Evolutionary conservation across 78 protist species (phyloP).

Genomic region (Tieghemostelium lacteum): DNA sequence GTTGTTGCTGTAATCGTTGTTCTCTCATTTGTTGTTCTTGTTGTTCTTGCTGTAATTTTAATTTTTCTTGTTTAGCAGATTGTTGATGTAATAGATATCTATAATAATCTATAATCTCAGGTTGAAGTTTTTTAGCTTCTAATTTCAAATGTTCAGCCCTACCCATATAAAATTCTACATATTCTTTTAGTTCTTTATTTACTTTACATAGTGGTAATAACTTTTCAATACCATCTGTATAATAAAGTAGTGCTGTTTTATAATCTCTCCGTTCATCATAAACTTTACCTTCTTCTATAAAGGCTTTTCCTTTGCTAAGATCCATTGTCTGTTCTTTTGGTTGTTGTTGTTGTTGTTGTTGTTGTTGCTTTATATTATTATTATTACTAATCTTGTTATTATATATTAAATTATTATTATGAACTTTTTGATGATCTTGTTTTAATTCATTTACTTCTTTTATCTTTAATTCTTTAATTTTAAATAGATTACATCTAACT

Average conservation of each 20-base stretch:
- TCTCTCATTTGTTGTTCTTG: background rate
- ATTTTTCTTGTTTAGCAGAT: background rate
- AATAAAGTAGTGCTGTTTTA: slow-evolving; percentile 1
- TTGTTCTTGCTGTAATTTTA: background rate
- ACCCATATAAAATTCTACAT: slow-evolving; percentile 23
- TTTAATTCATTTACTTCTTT: no score
- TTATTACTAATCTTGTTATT: no score
- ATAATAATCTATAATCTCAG: background rate
- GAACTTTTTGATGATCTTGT: no score
- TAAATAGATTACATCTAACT: no score
- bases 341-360: background rate
- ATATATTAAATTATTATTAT: no score
- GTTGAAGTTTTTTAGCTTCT: background rate
- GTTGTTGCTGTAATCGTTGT: background rate
- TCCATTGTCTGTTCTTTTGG: background rate
- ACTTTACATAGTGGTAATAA: slow-evolving; percentile 16
- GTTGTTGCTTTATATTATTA: no score
- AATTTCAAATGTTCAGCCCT: slow-evolving; percentile 58
- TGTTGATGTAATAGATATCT: background rate
- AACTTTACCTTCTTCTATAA: slow-evolving; percentile 31
- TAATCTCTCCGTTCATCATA: slow-evolving; percentile 22
- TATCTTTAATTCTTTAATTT: no score
- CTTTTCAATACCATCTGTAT: slow-evolving; percentile 64
- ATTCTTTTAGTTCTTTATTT: slow-evolving; percentile 32
- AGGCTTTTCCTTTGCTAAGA: background rate